Evolutionary conservation across 2,329 filamentous ascomycete species (phyloP), one percentile per base, ranked within the genome.

Genomic region (Claviceps maximensis): DNA sequence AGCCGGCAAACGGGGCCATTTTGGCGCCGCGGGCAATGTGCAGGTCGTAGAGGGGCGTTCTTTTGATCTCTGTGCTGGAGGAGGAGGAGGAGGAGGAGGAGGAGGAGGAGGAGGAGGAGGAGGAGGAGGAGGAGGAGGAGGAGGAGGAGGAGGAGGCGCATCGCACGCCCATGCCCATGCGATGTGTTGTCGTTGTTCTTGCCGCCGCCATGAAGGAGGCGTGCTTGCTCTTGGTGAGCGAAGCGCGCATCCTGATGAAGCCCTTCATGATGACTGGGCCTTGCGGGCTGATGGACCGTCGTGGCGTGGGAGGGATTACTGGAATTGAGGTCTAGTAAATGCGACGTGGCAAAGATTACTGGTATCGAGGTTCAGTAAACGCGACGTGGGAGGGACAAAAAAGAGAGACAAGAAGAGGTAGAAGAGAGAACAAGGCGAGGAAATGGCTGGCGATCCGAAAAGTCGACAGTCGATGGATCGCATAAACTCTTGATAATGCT

Each of bases 1-100:
- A 95, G 59, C 89, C 89, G 58, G 87, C 91, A 70, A 96, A 98
- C n/a, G 89, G 87, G 49, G 96, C 91, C 82, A 97, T 93, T 73
- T 95, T 96, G 59, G 79, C 93, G 60, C 88, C 88, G 65, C 87
- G 75, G 54, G 80, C 76, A 57, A 90, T 63, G 68, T 95, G 87
- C 23, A 94, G 74, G 61, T 89, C 83, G 68, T 91, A 86, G 23
- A 96, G 75, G 29, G 84, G 82, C 2, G 88, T 94, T 70, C 77
- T 84, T 61, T 53, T 50, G 42, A 51, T 50, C 15, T 51, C 19
- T 6, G 49, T 2, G 7, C n/a, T 17, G 33, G 33, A 15, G 33
- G 33, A 21, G 23, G 52, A 48, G 9, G 48, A 12, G 31, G 41
- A n/a, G 33, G 33, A 15, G 33, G 33, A 21, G 23, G 52, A 48